These are phyloP conservation scores for Alternaria incomplexa DNA, from an alignment of 2,329 filamentous ascomycete genomes.

Conservation along the genomic window DNA sequence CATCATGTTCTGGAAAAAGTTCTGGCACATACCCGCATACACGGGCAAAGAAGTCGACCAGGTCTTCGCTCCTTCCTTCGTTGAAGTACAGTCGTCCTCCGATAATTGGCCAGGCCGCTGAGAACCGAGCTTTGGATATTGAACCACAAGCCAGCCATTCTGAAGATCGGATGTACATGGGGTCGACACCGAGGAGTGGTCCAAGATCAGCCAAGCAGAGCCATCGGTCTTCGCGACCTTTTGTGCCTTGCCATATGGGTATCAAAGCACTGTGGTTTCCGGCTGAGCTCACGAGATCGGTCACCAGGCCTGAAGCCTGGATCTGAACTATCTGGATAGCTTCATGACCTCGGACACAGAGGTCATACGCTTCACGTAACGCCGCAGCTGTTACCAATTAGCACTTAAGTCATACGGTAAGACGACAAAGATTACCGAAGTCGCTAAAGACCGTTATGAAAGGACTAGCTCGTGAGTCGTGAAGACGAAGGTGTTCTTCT, in stretches of 20 bases:
- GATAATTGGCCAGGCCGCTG: constrained; percentile 1
- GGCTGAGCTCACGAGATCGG: neutral
- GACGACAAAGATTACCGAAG: neutral
- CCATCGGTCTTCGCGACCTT: neutral
- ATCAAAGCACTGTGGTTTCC: neutral
- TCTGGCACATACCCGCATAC: neutral
- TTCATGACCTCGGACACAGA: neutral
- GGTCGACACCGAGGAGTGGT: neutral
- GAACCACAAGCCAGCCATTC: constrained; percentile 6
- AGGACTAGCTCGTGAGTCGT: neutral
- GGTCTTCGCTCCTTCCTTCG: neutral
- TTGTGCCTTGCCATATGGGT: neutral
- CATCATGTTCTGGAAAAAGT: neutral
- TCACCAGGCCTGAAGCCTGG: neutral
- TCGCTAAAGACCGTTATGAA: constrained; percentile 3
- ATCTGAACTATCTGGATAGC: neutral
- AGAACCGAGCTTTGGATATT: neutral
- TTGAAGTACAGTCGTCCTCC: neutral
- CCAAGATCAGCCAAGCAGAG: neutral
- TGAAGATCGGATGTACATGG: neutral
- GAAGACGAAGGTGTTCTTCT: neutral
- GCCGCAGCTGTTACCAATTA: neutral
- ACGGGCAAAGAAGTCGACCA: neutral
- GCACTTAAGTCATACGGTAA: neutral
- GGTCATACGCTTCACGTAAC: neutral